Evolutionary conservation across 495 filamentous ascomycete genomes (phyloP), one percentile per base, ranked within the genome.

Genomic region (Neurospora discreta): DNA sequence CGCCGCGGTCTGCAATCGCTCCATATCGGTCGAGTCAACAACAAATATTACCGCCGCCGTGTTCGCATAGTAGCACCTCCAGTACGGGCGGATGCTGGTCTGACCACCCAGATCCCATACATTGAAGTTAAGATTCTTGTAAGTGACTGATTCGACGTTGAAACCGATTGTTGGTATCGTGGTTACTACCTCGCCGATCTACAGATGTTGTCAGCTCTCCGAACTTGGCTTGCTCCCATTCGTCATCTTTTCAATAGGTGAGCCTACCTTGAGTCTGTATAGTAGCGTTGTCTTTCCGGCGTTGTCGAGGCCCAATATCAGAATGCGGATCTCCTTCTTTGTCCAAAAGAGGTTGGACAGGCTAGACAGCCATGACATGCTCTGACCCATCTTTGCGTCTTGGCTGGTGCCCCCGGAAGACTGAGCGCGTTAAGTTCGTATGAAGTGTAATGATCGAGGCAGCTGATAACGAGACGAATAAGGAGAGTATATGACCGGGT

Each of bases 1-100:
- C 10, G 93, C 89, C 1, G 95, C 95, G 1, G 93, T 98, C 68
- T 92, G 90, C 60, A 99, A 83, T 65, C 95, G 92, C 74, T 97
- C 93, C 77, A 98, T 94, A 88, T 99, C 95, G 72, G 95, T 98
- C 65, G 91, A 94, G 78, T 99, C 95, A 77, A 99, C 95, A 71
- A 99, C 95, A 82, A 99, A 99, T 75, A 99, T 91, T 72, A 99
- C 96, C 16, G 95, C 95, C n/a, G 96, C 95, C 3, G 96, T 99
- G 84, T 98, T 98, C 77, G 95, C 94, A 79, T 98, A 99, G 86
- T 99, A 99, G 82, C 96, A 98, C 76, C 95, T 89, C 95, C 95
- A 99, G 84, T 98, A 99, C 11, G 95, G 95, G 74, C 95, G 89
- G 78, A 99, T 98, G 70, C 91, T 93, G 16, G 95, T 98, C 87